Base-by-base conservation (phyloP, 176 grass and related monocot genomes). In the Zoysia japonica region DNA sequence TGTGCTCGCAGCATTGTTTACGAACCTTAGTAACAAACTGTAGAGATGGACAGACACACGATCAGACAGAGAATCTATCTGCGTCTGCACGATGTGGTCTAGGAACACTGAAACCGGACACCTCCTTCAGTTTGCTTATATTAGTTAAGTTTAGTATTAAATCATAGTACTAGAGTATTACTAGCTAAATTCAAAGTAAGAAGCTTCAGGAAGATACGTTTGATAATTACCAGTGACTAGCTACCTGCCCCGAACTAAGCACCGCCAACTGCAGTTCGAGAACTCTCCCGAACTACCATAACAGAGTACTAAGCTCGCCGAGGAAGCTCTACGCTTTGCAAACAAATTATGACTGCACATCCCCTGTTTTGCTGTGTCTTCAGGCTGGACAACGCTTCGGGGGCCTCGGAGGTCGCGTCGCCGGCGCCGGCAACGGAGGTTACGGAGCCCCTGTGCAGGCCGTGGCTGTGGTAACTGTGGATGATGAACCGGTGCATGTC, bases 201-300 rank as follows among this genome's bases (percentile, higher is more conserved):
- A 10, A 49, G 8, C 76, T 61, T 14, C 17, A 7, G 38, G 38
- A 41, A 10, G 36, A 72, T 0, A 28, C 28, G 28, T 41, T 56
- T 74, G 37, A 74, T 28, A 28, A 28, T 51, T 53, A 71, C 9
- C 2, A 16, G 6, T 35, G 47, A 47, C n/a, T 5, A 54, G 54
- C 53, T 8, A 65, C 62, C 86, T 69, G 86, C 62, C 69, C 2
- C 40, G 75, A 75, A 80, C 70, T 83, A 80, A 80, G 38, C 75
- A 71, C 76, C 75, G 83, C 62, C 46, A 47, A 35, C 75, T 88
- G 76, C 81, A 80, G 79, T 88, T 80, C 86, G 57, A 88, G 81
- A 76, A 17, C 76, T 16, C 75, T 39, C 81, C 63, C 28, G 28
- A 45, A 84, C 76, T 70, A 47, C 63, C 81, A 46, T 49, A 56